Evolutionary conservation across 2,329 filamentous ascomycete genomes (phyloP).

Genomic region (Harringtonia lauricola): DNA sequence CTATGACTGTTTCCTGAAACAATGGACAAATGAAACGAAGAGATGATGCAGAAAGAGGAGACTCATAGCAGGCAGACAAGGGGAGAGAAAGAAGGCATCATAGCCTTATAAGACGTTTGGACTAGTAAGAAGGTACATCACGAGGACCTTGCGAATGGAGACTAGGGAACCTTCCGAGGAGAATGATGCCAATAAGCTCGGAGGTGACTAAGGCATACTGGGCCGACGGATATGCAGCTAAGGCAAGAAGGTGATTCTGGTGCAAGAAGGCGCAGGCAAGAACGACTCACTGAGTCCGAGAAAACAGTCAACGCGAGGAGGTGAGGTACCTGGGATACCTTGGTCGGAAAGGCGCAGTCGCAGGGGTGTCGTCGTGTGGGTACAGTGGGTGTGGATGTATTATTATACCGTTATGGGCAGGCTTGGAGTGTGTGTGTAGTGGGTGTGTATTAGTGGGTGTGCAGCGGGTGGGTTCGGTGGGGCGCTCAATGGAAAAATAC

Average conservation of each 20-base stretch:
- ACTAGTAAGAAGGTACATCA: conserved; percentile 14
- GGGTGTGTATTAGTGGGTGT: too few species aligned
- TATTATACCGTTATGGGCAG: too few species aligned
- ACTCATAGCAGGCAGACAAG: conserved; percentile 7
- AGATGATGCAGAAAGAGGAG: conserved; percentile 9
- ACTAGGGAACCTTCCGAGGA: conserved; percentile 11
- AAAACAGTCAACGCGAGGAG: background rate
- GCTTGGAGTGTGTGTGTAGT: background rate
- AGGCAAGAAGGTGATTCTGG: conserved; percentile 11
- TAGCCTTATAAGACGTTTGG: conserved; percentile 39
- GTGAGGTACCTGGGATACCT: conserved; percentile 2
- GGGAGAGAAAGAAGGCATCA: conserved; percentile 29
- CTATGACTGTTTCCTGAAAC: conserved; percentile 5
- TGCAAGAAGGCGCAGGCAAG: conserved; percentile 9
- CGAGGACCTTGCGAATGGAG: conserved; percentile 4
- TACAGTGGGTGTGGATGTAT: background rate
- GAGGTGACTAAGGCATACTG: conserved; percentile 10
- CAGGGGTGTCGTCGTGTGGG: background rate
- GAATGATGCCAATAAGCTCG: conserved; percentile 7
- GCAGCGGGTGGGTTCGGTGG: too few species aligned
- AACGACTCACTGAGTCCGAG: background rate
- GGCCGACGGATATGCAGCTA: conserved; percentile 14
- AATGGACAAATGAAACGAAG: conserved; percentile 17
- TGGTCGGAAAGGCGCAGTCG: background rate
- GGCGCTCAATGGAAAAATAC: too few species aligned